Conservation (phyloP, 495 filamentous ascomycete species). For the Letharia lupina region DNA sequence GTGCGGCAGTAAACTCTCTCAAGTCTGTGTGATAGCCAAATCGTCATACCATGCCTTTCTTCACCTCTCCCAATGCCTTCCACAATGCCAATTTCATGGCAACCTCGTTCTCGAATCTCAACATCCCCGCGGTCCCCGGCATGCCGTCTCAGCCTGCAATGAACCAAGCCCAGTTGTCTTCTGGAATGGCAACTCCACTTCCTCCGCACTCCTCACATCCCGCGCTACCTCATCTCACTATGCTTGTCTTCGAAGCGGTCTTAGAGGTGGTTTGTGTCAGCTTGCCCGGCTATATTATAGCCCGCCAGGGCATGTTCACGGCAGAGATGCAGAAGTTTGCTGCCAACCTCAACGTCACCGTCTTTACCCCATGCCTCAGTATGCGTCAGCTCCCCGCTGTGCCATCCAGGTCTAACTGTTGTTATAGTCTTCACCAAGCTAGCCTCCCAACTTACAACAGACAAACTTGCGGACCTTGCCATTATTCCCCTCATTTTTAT, state of each 20-base stretch:
- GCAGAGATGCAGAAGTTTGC: slow-evolving; percentile 91
- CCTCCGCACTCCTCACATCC: slow-evolving; percentile 47
- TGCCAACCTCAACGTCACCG: slow-evolving; percentile 83
- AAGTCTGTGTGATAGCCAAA: background rate
- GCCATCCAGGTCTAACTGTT: background rate
- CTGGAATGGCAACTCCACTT: slow-evolving; percentile 13
- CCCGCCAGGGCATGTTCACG: slow-evolving; percentile 82
- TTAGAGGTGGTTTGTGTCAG: slow-evolving; percentile 93
- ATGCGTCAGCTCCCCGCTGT: slow-evolving; percentile 31
- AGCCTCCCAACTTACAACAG: slow-evolving; percentile 85
- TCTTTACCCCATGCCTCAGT: slow-evolving; percentile 97
- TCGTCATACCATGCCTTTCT: slow-evolving; percentile 22
- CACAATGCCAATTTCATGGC: slow-evolving; percentile 40
- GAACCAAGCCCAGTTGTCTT: slow-evolving; percentile 11
- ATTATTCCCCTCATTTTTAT: slow-evolving; percentile 92
- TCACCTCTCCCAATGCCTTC: slow-evolving; percentile 58
- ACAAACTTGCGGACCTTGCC: slow-evolving; percentile 80
- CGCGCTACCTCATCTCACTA: slow-evolving; percentile 62
- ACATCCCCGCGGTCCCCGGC: background rate
- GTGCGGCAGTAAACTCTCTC: background rate
- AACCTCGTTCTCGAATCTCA: background rate
- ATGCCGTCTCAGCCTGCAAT: slow-evolving; percentile 1
- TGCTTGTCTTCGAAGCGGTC: slow-evolving; percentile 93
- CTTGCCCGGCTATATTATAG: slow-evolving; percentile 90
- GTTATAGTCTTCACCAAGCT: slow-evolving; percentile 87